Percentiles rank a stretch among this genome's conserved stretches.
Evolutionary conservation across 148 eudicot species (phyloP).

Genomic region (Nyssa sinensis): DNA sequence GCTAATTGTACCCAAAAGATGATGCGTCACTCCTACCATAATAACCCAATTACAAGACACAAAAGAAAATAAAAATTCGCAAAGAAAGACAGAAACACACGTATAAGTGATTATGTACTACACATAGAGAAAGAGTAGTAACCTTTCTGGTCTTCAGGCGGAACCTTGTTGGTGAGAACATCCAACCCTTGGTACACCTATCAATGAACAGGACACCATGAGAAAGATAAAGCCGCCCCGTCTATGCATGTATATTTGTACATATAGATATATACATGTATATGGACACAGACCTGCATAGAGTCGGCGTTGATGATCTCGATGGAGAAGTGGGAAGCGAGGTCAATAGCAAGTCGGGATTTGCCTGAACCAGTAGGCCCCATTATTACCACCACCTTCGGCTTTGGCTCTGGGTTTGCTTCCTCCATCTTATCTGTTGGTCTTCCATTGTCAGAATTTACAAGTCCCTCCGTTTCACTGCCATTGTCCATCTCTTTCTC

Average conservation of each 20-base stretch:
- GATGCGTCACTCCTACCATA: constrained; percentile 76
- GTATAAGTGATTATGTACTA: neutral
- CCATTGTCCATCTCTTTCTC: constrained; percentile 23
- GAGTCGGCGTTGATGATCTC: constrained; percentile 93
- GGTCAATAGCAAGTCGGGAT: constrained; percentile 72
- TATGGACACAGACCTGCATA: constrained; percentile 51
- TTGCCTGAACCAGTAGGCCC: constrained; percentile 93
- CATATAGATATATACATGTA: neutral
- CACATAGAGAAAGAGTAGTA: neutral
- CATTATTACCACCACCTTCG: constrained; percentile 74
- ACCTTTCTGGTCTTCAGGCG: constrained; percentile 73
- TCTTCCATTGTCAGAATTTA: constrained; percentile 39
- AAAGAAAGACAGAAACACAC: too few relatives aligned
- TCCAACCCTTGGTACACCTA: constrained; percentile 76
- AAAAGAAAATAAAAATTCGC: neutral
- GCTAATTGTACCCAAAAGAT: constrained; percentile 75
- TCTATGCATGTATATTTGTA: neutral
- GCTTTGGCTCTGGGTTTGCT: constrained; percentile 25
- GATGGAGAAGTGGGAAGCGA: constrained; percentile 68
- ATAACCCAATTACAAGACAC: constrained; percentile 7
- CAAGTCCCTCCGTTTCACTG: neutral
- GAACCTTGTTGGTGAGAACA: constrained; percentile 93
- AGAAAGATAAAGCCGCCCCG: too few relatives aligned
- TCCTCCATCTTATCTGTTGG: too few relatives aligned
- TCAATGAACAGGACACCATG: too few relatives aligned